These are phyloP conservation scores for Strobilomyces confusus DNA, from an alignment of 768 basidiomycete genomes.

Conservation along the genomic window DNA sequence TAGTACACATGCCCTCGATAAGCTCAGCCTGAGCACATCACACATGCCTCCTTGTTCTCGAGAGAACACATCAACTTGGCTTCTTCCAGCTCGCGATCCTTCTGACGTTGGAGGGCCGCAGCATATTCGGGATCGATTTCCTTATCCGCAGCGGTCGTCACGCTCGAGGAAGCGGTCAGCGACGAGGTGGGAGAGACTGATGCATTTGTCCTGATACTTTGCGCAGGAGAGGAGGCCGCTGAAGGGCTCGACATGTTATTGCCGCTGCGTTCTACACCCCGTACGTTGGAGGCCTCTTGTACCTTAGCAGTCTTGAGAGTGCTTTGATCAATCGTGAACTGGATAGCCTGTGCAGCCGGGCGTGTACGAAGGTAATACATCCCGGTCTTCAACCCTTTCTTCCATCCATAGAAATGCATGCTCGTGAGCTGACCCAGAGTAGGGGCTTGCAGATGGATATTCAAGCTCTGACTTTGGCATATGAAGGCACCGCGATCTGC, in stretches of 20 bases:
- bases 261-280: constrained; percentile 10
- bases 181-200: constrained; percentile 25
- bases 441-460: constrained; percentile 87
- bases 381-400: constrained; percentile 97
- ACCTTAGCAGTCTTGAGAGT: constrained; percentile 57
- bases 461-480: constrained; percentile 93
- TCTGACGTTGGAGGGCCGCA: constrained; percentile 67
- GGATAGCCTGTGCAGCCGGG: constrained; percentile 92
- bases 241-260: constrained; percentile 24
- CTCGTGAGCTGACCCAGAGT: constrained; percentile 89
- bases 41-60: constrained; percentile 91
- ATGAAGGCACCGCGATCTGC: constrained; percentile 99
- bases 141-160: constrained; percentile 32
- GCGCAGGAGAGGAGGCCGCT: constrained; percentile 24
- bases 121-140: constrained; percentile 67
- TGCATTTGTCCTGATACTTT: constrained; percentile 31
- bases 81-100: constrained; percentile 72
- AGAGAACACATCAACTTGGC: constrained; percentile 80
- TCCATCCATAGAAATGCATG: constrained; percentile 99
- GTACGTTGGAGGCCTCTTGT: constrained; percentile 18
- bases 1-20: not conserved
- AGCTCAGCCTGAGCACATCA: constrained; percentile 82
- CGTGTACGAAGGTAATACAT: constrained; percentile 97
- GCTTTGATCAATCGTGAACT: constrained; percentile 92
- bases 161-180: constrained; percentile 8